Conservation (phyloP, 164 flowering plant species). For the Sextonia rubra region DNA sequence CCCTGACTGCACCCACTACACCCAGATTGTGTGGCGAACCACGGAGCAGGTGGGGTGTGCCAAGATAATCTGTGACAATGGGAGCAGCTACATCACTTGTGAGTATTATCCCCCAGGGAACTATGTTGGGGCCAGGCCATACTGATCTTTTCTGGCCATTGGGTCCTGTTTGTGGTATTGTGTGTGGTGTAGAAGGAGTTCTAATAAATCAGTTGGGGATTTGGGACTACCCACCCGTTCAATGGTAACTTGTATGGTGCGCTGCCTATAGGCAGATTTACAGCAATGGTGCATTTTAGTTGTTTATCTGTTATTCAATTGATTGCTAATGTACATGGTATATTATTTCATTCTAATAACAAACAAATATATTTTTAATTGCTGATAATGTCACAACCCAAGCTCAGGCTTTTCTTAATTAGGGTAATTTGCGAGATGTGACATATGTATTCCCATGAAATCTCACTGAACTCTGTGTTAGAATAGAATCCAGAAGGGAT, state of each 20-base stretch:
- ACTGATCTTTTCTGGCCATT: background rate
- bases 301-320: background rate
- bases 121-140: slow-evolving; percentile 20
- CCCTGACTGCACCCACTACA: slow-evolving; percentile 18
- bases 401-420: no score
- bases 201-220: background rate
- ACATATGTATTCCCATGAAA: no score
- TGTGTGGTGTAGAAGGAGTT: background rate
- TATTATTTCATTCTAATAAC: background rate
- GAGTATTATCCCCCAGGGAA: slow-evolving; percentile 27
- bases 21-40: slow-evolving; percentile 26
- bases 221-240: background rate
- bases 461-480: no score
- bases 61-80: slow-evolving; percentile 21
- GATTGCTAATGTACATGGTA: background rate
- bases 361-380: no score
- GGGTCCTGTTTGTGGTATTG: no score
- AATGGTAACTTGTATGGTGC: no score
- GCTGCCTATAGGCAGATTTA: background rate
- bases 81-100: slow-evolving; percentile 18
- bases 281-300: background rate
- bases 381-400: no score
- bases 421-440: no score
- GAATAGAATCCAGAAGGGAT: no score
- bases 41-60: slow-evolving; percentile 24